These are phyloP conservation scores for Casuarina equisetifolia DNA, from an alignment of 306 rosid genomes.

Conservation along the genomic window DNA sequence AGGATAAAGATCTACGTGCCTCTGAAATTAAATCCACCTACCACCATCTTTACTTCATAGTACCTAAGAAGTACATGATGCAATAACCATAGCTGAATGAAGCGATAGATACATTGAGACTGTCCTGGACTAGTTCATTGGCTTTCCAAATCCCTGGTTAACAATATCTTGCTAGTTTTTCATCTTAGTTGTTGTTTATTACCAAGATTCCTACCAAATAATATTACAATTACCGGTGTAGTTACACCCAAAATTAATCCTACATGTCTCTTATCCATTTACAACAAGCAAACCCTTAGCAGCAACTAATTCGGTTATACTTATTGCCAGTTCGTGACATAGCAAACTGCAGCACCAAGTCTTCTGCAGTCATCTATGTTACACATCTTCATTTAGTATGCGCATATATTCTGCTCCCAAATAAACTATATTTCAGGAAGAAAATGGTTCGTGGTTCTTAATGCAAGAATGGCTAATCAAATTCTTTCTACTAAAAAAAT, in stretches of 20 bases:
- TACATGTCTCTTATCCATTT: neutral
- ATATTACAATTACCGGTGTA: neutral
- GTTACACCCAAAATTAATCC: neutral
- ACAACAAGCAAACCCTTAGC: neutral
- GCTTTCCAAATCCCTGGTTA: neutral
- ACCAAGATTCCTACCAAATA: neutral
- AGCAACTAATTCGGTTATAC: neutral
- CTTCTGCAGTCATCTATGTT: neutral
- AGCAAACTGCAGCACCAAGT: neutral
- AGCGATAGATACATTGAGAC: neutral
- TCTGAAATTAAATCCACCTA: neutral
- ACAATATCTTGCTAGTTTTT: neutral
- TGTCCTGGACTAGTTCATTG: neutral
- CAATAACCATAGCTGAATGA: neutral
- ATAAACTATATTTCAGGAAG: neutral
- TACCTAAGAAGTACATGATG: neutral
- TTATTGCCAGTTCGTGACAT: neutral
- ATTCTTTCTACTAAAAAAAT: neutral
- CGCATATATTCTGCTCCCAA: neutral
- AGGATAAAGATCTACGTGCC: neutral
- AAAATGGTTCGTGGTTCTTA: neutral
- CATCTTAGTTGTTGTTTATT: neutral
- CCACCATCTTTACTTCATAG: neutral
- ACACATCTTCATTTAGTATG: neutral
- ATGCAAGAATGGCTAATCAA: neutral